Evolutionary conservation across 768 basidiomycete species (phyloP).

Genomic region (Boletus coccyginus): DNA sequence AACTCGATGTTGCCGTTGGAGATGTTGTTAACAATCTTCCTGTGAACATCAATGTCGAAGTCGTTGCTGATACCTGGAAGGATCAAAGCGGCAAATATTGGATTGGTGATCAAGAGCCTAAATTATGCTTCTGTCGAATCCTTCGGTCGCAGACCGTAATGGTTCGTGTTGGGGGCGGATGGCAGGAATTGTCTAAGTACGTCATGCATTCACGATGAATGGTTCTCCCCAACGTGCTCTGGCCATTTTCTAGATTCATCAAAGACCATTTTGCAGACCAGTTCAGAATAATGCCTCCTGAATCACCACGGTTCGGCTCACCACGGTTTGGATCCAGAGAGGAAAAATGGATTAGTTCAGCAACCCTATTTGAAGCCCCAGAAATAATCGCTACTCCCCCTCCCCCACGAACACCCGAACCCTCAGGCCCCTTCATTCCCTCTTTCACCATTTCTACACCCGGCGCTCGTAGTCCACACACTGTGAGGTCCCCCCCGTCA

Average conservation of each 20-base stretch:
- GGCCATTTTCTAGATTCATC: constrained; percentile 61
- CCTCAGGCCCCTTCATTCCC: constrained; percentile 52
- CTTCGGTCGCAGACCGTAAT: constrained; percentile 90
- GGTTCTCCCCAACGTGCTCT: neutral
- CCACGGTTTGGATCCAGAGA: constrained; percentile 44
- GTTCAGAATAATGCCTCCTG: constrained; percentile 64
- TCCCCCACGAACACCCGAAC: constrained; percentile 67
- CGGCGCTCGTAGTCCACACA: constrained; percentile 43
- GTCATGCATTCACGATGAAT: constrained; percentile 26
- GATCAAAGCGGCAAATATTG: constrained; percentile 95
- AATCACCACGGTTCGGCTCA: constrained; percentile 51
- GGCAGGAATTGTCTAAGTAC: constrained; percentile 88
- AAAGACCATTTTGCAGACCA: constrained; percentile 82
- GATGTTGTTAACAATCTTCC: constrained; percentile 88
- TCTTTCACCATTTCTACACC: constrained; percentile 61
- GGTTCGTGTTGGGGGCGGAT: constrained; percentile 95
- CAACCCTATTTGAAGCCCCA: constrained; percentile 60
- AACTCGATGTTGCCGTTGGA: constrained; percentile 90
- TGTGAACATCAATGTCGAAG: constrained; percentile 79
- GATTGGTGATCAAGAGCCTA: constrained; percentile 91
- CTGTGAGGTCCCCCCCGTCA: constrained; percentile 50
- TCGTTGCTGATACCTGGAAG: constrained; percentile 82
- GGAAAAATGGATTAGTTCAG: constrained; percentile 83
- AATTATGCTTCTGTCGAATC: constrained; percentile 89
- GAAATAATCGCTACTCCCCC: constrained; percentile 38